Base-by-base conservation (phyloP, 2,329 filamentous ascomycete species). In the Colletotrichum sp. region DNA sequence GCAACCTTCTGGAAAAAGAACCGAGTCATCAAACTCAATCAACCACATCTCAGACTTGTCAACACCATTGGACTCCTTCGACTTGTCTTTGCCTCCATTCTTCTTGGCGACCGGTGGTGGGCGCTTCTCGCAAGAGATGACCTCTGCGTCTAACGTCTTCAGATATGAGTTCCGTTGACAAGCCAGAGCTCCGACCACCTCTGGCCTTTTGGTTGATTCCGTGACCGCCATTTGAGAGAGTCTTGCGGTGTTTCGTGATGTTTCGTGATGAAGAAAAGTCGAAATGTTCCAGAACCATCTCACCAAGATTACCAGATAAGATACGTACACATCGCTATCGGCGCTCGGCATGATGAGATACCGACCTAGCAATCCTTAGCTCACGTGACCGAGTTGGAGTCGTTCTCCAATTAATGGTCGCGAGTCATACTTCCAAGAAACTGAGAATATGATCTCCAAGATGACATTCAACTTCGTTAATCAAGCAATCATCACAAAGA, bases 1-100 rank as follows among this genome's bases (percentile, higher is more conserved):
- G 6, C 34, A 21, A 79, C 82, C 82, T 78, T 83, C 82, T 0
- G 82, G 82, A 3, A 83, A 83, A 0, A 83, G 52, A 0, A 83
- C 80, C 5, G 82, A 83, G 13, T 83, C 82, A 2, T 78, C 75
- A 59, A 80, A 83, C 26, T 83, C 82, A 8, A 83, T 78, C 4
- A 83, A 59, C 82, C 82, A 83, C 49, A 72, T 72, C 18, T 82
- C 80, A 3, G 67, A 44, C 21, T 5, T 32, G 24, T 8, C 44
- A 15, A 65, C 69, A 3, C 44, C 21, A 8, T 59, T 59, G 2
- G 72, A 32, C 2, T 77, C 44, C 7, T 60, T 71, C n/a, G 76
- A 34, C 52, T 81, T 79, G 2, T 78, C 78, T 36, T 81, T 80
- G 55, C 39, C 59, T 39, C 72, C 57, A n/a, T 78, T 76, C 15